Evolutionary conservation across 192 early-diverging fungal species (phyloP), one percentile per base, ranked within the genome.

Genomic region (Entophlyctis luteolus): DNA sequence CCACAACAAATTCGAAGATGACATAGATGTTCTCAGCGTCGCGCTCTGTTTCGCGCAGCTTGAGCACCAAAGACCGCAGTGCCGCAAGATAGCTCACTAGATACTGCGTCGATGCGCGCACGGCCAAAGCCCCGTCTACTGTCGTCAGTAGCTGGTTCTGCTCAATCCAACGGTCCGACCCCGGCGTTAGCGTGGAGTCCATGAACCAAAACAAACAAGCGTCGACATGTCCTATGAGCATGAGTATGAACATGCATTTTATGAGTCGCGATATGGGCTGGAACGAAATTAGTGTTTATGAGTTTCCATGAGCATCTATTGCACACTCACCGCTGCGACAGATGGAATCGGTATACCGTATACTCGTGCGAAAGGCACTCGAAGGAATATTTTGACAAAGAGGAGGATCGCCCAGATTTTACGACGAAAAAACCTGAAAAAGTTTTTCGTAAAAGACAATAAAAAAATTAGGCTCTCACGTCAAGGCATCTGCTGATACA

Each of bases 131-230:
- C n/a, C n/a, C n/a, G n/a, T n/a, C n/a, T n/a, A n/a, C n/a, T n/a
- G n/a, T n/a, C n/a, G n/a, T n/a, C n/a, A n/a, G n/a, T n/a, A 67
- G 48, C 6, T 69, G 48, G 37, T 70, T 29, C 20, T 56, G 28
- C 25, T 72, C 67, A 18, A 72, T 62, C 71, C 71, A 72, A 4
- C 71, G 71, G 23, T 58, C 54, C 3, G 59, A 14, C 4, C 57
- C 57, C 2, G 48, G 67, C 8, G 34, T 14, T 1, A 72, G 67
- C 14, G 52, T 70, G 4, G 25, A 66, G 39, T 72, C 71, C 22
- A 72, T 72, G 55, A 72, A 72, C 71, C 71, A 72, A 34, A 72
- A 72, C 2, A 72, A 37, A 36, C 71, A 72, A 1, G 65, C 71
- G 55, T 72, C 71, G 29, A 65, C 68, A 36, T 72, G 71, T 0